phyloP scores from a whole-genome alignment of 176 grass and related monocot species.

The Stipa capillata region DNA sequence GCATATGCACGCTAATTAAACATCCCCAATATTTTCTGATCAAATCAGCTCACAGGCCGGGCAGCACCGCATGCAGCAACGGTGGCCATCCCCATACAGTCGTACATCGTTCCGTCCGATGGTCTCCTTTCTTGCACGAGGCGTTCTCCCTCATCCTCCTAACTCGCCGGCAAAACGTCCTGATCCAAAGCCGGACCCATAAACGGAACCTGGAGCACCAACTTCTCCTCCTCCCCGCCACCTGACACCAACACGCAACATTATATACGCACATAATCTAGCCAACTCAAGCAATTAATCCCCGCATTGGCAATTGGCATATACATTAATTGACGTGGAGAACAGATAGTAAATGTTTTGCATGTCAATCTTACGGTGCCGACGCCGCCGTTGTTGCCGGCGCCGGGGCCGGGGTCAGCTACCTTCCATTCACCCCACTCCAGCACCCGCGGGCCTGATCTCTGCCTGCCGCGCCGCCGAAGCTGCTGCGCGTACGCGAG shows the following conservation, averaged over 20 bases:
- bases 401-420: neutral
- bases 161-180: neutral
- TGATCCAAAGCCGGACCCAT: neutral
- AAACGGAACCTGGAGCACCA: constrained; percentile 20
- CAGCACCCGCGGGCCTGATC: neutral
- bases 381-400: neutral
- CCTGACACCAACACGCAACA: neutral
- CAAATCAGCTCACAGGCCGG: too few relatives aligned
- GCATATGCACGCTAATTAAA: too few relatives aligned
- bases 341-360: too few relatives aligned
- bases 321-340: neutral
- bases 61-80: too few relatives aligned
- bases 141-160: neutral
- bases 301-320: neutral
- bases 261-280: neutral
- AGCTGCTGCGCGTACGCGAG: constrained; percentile 30
- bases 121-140: constrained; percentile 22
- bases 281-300: neutral
- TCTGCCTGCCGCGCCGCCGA: neutral
- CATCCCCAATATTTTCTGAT: too few relatives aligned
- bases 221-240: neutral
- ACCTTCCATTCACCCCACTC: constrained; percentile 26
- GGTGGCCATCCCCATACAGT: too few relatives aligned
- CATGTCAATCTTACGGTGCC: constrained; percentile 6
- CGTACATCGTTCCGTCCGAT: too few relatives aligned